phyloP scores from a whole-genome alignment of 306 rosid species.

The Ceratonia siliqua region DNA sequence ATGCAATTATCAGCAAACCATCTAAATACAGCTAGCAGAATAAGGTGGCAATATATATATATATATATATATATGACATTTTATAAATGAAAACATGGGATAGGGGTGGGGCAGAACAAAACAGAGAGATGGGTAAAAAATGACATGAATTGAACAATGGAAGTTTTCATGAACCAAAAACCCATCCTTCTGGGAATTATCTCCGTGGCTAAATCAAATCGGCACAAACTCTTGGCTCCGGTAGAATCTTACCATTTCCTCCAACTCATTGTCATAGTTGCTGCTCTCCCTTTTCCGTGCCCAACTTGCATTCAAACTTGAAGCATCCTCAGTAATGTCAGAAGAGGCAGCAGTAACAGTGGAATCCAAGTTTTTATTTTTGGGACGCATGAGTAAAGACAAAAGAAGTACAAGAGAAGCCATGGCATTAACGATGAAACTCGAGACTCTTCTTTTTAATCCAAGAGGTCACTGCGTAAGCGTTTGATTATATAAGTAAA shows the following conservation, averaged over 20 bases:
- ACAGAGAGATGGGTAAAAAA: neutral
- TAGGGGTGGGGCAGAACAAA: neutral
- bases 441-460: neutral
- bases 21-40: neutral
- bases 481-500: neutral
- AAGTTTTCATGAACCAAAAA: constrained; percentile 1
- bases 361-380: neutral
- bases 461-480: neutral
- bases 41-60: neutral
- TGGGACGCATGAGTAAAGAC: constrained; percentile 19
- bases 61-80: neutral
- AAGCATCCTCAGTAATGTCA: neutral
- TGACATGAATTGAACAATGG: neutral
- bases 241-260: constrained; percentile 7
- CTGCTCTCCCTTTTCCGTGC: neutral
- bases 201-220: constrained; percentile 29
- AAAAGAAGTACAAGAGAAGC: constrained; percentile 45
- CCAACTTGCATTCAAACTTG: neutral
- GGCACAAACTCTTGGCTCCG: constrained; percentile 45
- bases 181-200: neutral
- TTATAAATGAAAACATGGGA: constrained; percentile 20
- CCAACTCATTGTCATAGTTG: neutral
- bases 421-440: constrained; percentile 32
- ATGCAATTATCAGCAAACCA: no score
- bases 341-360: neutral